Evolutionary conservation across 176 grass and related monocot genomes (phyloP).

Genomic region (Carex cristatella): DNA sequence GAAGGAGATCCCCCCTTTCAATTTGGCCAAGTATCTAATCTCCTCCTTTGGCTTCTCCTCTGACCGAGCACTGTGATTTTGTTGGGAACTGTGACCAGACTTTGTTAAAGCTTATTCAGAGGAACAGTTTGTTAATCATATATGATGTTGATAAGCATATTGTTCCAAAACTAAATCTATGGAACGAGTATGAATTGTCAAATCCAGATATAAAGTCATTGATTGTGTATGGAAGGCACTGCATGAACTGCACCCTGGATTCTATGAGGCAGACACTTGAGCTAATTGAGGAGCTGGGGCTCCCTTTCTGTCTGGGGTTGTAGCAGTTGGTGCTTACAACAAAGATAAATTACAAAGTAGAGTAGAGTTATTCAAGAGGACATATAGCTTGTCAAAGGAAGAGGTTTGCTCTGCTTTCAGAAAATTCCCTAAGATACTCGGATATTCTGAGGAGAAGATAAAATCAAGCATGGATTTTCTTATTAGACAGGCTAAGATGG

Average conservation of each 20-base stretch:
- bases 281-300: background rate
- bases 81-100: background rate
- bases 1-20: background rate
- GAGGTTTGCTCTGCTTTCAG: background rate
- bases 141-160: background rate
- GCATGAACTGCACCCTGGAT: background rate
- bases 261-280: background rate
- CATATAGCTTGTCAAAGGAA: background rate
- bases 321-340: background rate
- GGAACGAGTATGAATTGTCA: background rate
- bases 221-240: background rate
- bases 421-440: background rate
- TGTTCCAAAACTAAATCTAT: background rate
- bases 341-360: background rate
- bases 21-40: background rate
- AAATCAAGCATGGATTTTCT: constrained; percentile 14
- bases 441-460: background rate
- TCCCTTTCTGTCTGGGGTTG: background rate
- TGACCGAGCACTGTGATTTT: background rate
- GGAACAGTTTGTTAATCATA: background rate
- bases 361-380: background rate
- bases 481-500: background rate
- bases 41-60: background rate
- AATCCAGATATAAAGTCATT: background rate
- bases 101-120: background rate